Evolutionary conservation across 108 stramenopile species (phyloP), one percentile per base, ranked within the genome.

Genomic region (Cyclotella choctawhatcheeana): DNA sequence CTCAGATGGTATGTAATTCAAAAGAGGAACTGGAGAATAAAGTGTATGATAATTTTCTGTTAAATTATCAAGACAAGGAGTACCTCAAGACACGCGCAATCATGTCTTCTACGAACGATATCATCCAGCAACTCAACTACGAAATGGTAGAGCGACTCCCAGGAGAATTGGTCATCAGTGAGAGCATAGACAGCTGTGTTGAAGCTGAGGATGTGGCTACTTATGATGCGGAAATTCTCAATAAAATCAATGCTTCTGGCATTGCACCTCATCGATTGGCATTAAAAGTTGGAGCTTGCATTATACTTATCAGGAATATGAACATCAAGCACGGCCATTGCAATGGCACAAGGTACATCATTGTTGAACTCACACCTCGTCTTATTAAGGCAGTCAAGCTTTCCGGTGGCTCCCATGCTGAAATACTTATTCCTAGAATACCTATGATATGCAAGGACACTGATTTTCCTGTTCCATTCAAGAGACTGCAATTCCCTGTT

Each of bases 101-200:
- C 24, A 52, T 72, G 60, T 50, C 71, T 18, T 43, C 31, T 18
- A 72, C 71, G 5, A 62, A 63, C 44, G 60, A 72, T 29, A 14
- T 52, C 32, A 72, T 72, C 1, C 71, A 72, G 12, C 52, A 72
- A n/a, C 16, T 33, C 1, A 72, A 72, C 32, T 59, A 30, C 24
- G 48, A 72, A 16, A 63, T 63, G 61, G 21, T 63, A 1, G 17
- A 33, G 18, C 5, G 5, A 47, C 10, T 72, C 27, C 61, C 69
- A 24, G 69, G 69, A 1, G 69, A 48, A 17, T 31, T 71, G 24
- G 26, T 27, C 12, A 62, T 35, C 4, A 72, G 60, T 21, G 33
- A 4, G 4, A 47, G 58, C 14, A 59, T 59, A 25, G 58, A 71
- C 31, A n/a, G 16, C 12, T 48, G 47, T n/a, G 47, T 48, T 8